A percentile compares a stretch with the other conserved stretches of the same genome.
Conservation (phyloP, 352 stramenopile species). For the Phytophthora pseudosyringae region DNA sequence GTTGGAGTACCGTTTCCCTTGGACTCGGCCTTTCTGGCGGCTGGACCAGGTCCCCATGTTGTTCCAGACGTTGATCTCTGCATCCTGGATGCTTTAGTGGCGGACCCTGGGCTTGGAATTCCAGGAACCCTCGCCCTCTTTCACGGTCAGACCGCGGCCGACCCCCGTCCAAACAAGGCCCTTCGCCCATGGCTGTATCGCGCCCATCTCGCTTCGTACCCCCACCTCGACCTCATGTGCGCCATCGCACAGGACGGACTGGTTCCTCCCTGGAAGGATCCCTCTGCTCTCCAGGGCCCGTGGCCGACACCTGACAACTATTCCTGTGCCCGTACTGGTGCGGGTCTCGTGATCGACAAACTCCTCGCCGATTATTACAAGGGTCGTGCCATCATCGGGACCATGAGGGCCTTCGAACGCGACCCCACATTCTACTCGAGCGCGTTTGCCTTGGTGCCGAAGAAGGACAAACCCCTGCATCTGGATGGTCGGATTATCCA, state of each 20-base stretch:
- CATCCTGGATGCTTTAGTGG: conserved; percentile 8
- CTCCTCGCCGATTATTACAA: conserved; percentile 15
- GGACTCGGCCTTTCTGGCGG: neutral
- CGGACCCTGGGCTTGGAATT: neutral
- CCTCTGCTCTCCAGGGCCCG: neutral
- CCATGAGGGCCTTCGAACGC: neutral
- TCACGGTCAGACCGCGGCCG: conserved; percentile 10
- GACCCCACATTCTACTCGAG: conserved; percentile 15
- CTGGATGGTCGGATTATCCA: conserved; percentile 20
- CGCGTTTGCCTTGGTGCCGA: conserved; percentile 16
- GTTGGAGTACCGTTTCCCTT: neutral
- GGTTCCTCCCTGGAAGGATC: conserved; percentile 3
- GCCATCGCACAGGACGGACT: neutral
- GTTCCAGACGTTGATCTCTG: neutral
- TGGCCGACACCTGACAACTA: conserved; percentile 4
- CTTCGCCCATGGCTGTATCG: conserved; percentile 19
- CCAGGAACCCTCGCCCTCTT: conserved; percentile 9
- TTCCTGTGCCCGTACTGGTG: neutral
- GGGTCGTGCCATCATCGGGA: neutral
- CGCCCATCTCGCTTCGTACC: conserved; percentile 7
- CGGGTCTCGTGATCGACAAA: conserved; percentile 7
- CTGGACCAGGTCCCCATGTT: neutral
- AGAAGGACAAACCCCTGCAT: conserved; percentile 6
- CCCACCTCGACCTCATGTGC: neutral
- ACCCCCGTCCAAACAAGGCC: conserved; percentile 21